phyloP scores from a whole-genome alignment of 2,329 filamentous ascomycete species.

The Coniella vitis region DNA sequence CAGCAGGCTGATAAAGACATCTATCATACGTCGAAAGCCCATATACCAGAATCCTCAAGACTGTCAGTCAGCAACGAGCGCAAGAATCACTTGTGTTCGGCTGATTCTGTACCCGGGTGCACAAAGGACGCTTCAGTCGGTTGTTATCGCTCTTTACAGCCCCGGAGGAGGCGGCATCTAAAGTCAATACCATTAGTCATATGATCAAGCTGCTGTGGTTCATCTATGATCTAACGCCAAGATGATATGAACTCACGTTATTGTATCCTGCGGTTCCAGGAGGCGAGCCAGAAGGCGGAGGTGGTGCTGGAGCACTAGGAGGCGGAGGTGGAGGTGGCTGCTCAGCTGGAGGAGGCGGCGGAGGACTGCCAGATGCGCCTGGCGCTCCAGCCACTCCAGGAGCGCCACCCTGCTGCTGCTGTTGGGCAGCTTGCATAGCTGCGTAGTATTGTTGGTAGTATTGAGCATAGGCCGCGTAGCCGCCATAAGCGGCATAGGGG shows the following conservation, averaged over 20 bases:
- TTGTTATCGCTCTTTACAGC: constrained; percentile 29
- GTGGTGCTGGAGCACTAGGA: constrained; percentile 29
- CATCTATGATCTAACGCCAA: neutral
- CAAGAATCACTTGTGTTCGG: too few relatives aligned
- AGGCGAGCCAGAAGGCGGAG: constrained; percentile 45
- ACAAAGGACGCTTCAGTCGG: too few relatives aligned
- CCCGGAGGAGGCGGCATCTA: constrained; percentile 52
- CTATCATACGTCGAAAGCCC: too few relatives aligned
- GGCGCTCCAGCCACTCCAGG: constrained; percentile 37
- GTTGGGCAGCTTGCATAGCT: constrained; percentile 42
- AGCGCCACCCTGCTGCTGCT: constrained; percentile 30
- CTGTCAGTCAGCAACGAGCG: too few relatives aligned
- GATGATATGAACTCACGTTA: constrained; percentile 43
- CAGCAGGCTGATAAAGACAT: too few relatives aligned
- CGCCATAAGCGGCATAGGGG: constrained; percentile 86
- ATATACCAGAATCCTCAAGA: too few relatives aligned
- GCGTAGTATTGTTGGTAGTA: constrained; percentile 69
- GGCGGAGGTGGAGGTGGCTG: constrained; percentile 4
- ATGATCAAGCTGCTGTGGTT: neutral
- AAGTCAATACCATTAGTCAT: neutral
- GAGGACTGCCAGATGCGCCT: constrained; percentile 39
- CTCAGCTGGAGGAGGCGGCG: constrained; percentile 51
- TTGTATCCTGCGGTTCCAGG: constrained; percentile 53
- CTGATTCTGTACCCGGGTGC: too few relatives aligned
- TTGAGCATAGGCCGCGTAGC: constrained; percentile 69